Conservation (phyloP, 176 grass and related monocot genomes). For the Metroxylon sagu region DNA sequence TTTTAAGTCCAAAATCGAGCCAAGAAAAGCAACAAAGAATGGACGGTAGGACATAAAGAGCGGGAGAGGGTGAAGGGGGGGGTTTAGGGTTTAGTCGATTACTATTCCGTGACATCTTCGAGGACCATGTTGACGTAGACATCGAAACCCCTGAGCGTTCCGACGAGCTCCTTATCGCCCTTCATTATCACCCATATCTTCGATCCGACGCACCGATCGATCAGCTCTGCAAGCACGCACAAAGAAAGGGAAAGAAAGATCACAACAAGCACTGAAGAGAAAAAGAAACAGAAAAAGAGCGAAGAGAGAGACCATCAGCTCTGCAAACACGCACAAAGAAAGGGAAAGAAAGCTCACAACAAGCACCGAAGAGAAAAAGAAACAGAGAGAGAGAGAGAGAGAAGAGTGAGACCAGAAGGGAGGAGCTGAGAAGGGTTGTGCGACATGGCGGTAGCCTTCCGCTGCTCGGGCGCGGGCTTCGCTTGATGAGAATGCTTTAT, state of each 20-base stretch:
- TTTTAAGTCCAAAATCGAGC: too few relatives aligned
- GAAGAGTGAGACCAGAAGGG: conserved; percentile 50
- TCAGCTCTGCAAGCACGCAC: conserved; percentile 50
- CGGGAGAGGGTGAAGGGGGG: neutral
- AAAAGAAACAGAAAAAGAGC: neutral
- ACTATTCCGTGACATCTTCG: conserved; percentile 99
- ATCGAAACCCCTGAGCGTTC: conserved; percentile 86
- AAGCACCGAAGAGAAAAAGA: too few relatives aligned
- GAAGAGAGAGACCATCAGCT: too few relatives aligned
- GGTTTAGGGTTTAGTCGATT: conserved; percentile 43
- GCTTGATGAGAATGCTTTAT: too few relatives aligned
- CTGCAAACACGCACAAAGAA: too few relatives aligned
- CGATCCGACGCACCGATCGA: conserved; percentile 94
- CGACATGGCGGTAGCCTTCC: too few relatives aligned
- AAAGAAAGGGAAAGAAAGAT: neutral
- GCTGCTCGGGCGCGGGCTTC: too few relatives aligned
- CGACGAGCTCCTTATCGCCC: conserved; percentile 97
- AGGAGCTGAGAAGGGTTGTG: conserved; percentile 93
- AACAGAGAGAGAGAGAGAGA: neutral
- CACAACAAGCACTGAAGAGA: neutral
- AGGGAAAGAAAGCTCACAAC: too few relatives aligned
- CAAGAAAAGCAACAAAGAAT: too few relatives aligned
- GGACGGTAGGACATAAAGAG: too few relatives aligned
- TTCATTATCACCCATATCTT: conserved; percentile 99
- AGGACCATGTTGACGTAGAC: conserved; percentile 99